These are phyloP conservation scores for Mitragyna speciosa DNA, from an alignment of 257 asterid species.

Conservation along the genomic window DNA sequence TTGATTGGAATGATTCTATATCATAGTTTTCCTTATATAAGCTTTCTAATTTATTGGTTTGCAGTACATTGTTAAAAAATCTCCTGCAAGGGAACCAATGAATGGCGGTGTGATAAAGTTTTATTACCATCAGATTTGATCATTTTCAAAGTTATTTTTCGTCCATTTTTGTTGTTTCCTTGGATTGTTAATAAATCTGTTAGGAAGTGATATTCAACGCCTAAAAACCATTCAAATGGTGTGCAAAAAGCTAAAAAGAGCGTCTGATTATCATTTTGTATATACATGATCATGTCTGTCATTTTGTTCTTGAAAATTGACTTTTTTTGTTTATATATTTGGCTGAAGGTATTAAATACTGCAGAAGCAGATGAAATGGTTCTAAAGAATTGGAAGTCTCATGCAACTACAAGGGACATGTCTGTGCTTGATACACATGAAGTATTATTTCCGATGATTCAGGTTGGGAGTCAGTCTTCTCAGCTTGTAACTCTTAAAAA, in stretches of 20 bases:
- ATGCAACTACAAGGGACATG: constrained; percentile 47
- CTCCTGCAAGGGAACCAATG: neutral
- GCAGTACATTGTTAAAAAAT: neutral
- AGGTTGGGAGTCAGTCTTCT: constrained; percentile 63
- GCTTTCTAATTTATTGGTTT: neutral
- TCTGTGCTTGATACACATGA: constrained; percentile 60
- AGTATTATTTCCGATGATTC: constrained; percentile 54
- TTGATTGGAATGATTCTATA: neutral
- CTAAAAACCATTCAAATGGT: too few relatives aligned
- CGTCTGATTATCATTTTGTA: neutral
- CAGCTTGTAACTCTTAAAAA: constrained; percentile 62
- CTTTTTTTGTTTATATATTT: constrained; percentile 19
- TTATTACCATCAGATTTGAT: neutral
- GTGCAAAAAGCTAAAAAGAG: too few relatives aligned
- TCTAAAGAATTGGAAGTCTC: constrained; percentile 81
- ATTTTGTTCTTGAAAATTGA: constrained; percentile 18
- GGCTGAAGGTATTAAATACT: constrained; percentile 49
- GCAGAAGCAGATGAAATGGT: constrained; percentile 61
- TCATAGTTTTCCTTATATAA: neutral
- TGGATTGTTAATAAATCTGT: neutral
- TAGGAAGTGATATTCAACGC: too few relatives aligned
- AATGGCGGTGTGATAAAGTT: neutral
- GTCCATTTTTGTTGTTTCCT: too few relatives aligned
- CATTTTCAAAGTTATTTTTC: neutral
- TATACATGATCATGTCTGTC: neutral